Percentiles rank a stretch among this genome's conserved stretches.
Conservation (phyloP, 2,329 filamentous ascomycete genomes). For the Ceratocystis albifundus region DNA sequence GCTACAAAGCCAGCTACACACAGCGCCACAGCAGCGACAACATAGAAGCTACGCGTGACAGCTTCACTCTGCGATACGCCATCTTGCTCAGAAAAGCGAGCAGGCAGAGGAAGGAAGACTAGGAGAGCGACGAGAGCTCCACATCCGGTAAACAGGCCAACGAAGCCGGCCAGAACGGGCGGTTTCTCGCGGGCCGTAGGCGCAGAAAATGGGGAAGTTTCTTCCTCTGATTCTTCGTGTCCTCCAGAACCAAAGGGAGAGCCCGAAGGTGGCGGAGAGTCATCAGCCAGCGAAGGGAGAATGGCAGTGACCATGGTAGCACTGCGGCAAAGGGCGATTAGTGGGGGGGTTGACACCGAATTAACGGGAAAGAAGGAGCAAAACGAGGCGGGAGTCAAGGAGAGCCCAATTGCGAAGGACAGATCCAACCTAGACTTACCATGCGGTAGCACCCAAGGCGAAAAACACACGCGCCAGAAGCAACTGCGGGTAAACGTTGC, state of each 20-base stretch:
- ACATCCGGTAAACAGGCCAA: conserved; percentile 84
- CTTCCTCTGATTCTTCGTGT: conserved; percentile 25
- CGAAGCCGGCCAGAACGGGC: conserved; percentile 65
- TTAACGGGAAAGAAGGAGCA: not conserved
- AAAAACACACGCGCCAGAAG: conserved; percentile 77
- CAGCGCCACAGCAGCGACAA: conserved; percentile 64
- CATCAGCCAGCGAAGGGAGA: conserved; percentile 57
- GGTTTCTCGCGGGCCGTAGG: conserved; percentile 34
- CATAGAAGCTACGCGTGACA: conserved; percentile 75
- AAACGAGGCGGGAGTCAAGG: not conserved
- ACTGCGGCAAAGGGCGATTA: conserved; percentile 29
- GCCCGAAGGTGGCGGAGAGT: conserved; percentile 26
- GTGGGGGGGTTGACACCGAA: not conserved
- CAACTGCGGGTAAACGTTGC: conserved; percentile 79
- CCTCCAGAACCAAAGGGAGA: not conserved
- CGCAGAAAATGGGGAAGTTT: conserved; percentile 55
- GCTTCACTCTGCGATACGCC: conserved; percentile 64
- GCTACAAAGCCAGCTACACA: conserved; percentile 63
- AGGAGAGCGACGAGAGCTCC: conserved; percentile 75
- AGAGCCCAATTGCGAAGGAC: not conserved
- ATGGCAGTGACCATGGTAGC: conserved; percentile 97
- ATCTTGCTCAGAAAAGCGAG: conserved; percentile 57
- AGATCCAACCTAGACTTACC: conserved; percentile 37
- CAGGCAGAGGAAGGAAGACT: conserved; percentile 77
- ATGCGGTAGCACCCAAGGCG: conserved; percentile 80